phyloP scores from a whole-genome alignment of 345 rosid genomes.

The Acer saccharum region DNA sequence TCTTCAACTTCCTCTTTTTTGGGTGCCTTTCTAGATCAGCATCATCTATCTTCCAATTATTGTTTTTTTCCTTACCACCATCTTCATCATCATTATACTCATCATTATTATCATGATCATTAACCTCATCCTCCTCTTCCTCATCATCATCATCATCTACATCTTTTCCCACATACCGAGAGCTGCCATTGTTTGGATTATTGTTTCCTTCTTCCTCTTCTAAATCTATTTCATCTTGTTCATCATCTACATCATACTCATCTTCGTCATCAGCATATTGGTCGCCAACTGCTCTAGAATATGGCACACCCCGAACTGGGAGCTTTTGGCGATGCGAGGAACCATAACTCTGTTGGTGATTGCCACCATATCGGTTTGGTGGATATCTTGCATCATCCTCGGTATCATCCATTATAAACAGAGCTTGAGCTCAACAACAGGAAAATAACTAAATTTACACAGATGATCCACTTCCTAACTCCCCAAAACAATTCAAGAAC shows the following conservation, averaged over 20 bases:
- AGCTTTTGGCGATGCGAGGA: constrained; percentile 61
- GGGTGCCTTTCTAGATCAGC: constrained; percentile 53
- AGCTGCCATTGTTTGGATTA: constrained; percentile 41
- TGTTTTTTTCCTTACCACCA: constrained; percentile 31
- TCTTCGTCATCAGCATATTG: constrained; percentile 46
- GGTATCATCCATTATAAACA: constrained; percentile 64
- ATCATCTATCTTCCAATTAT: constrained; percentile 31
- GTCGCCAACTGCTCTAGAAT: constrained; percentile 33
- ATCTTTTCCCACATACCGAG: constrained; percentile 34
- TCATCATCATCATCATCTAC: constrained; percentile 34
- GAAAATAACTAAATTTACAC: constrained; percentile 9
- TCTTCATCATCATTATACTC: constrained; percentile 44
- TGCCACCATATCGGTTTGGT: constrained; percentile 46
- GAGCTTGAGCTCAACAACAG: constrained; percentile 17
- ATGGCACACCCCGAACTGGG: constrained; percentile 39
- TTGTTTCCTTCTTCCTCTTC: constrained; percentile 46
- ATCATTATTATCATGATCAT: constrained; percentile 43
- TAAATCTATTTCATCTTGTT: constrained; percentile 34
- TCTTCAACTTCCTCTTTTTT: constrained; percentile 74
- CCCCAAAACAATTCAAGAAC: not conserved
- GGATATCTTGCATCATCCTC: constrained; percentile 80
- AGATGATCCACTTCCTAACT: not conserved
- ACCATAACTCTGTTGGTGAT: constrained; percentile 44
- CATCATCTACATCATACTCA: constrained; percentile 38
- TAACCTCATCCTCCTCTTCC: constrained; percentile 30